phyloP scores from a whole-genome alignment of 805 yeast species.

The Barnettozyma californica region DNA sequence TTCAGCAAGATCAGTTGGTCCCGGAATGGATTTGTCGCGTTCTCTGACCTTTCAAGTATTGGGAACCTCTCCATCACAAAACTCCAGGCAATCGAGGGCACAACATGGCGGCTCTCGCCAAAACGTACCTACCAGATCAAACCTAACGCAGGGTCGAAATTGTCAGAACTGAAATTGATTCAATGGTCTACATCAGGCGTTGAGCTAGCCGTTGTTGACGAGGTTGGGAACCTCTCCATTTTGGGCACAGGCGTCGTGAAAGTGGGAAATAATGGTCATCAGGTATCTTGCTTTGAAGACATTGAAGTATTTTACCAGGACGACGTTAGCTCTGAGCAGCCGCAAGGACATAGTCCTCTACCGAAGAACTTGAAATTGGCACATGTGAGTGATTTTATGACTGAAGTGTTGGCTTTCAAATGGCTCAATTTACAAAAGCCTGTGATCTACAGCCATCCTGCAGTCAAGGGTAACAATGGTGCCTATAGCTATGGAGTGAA shows the following conservation, averaged over 20 bases:
- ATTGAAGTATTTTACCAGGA: slow-evolving; percentile 33
- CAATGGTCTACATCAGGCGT: slow-evolving; percentile 77
- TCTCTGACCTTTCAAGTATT: slow-evolving; percentile 38
- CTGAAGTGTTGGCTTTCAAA: slow-evolving; percentile 40
- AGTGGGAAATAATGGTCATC: slow-evolving; percentile 27
- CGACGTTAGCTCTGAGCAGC: slow-evolving; percentile 17
- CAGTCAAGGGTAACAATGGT: slow-evolving; percentile 31
- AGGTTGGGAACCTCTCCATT: slow-evolving; percentile 58
- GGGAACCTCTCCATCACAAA: slow-evolving; percentile 29
- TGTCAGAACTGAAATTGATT: slow-evolving; percentile 39
- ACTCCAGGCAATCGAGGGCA: slow-evolving; percentile 65
- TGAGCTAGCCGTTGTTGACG: slow-evolving; percentile 77
- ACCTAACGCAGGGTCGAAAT: slow-evolving; percentile 22
- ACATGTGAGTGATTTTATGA: slow-evolving; percentile 22
- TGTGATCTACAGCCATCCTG: slow-evolving; percentile 55
- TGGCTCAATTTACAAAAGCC: slow-evolving; percentile 78
- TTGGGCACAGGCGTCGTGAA: slow-evolving; percentile 45
- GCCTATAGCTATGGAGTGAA: slow-evolving; percentile 58
- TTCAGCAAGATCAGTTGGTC: slow-evolving; percentile 50
- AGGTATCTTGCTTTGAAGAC: slow-evolving; percentile 22
- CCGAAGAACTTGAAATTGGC: slow-evolving; percentile 1
- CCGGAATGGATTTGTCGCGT: slow-evolving; percentile 78
- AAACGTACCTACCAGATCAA: slow-evolving; percentile 20
- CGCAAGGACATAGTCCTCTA: background rate
- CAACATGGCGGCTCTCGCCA: slow-evolving; percentile 58